Base-by-base conservation (phyloP, 768 basidiomycete genomes). In the Suillus ampliporus region DNA sequence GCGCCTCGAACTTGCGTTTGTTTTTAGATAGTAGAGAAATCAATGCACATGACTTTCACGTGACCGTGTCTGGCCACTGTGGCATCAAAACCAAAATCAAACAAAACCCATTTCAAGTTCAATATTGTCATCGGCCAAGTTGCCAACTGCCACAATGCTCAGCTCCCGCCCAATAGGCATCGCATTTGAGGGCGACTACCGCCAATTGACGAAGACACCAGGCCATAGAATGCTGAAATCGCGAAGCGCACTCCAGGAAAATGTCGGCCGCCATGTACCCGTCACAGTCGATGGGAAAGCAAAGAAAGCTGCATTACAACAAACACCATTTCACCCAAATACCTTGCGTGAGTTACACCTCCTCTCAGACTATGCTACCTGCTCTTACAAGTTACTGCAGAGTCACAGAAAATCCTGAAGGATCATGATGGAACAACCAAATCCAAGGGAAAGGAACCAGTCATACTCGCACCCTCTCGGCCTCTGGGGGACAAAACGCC, bases 401-500 rank as follows among this genome's bases (percentile, higher is more conserved):
- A 54, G 13, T 13, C 52, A 17, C 35, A 54, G 35, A 54, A 54
- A 35, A 37, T 23, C 21, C 35, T 21, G 8, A 54, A 54, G 14
- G 35, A 37, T 54, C 21, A 54, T 6, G 52, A 23, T 54, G 52
- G 21, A 37, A 15, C 52, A 37, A 54, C 21, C 9, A 54, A 54
- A 54, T 76, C 63, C 8, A 75, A 71, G 57, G 38, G 40, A 15
- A 71, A 64, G 61, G 71, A 66, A 44, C 67, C 74, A 19, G 28
- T 51, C 26, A 19, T 51, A 3, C 64, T 66, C 21, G 65, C 68
- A 17, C 21, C 53, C 60, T 38, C 68, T 73, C 83, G 86, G 14
- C 88, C 89, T 2, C 78, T 93, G 9, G 81, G 80, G 28, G 91
- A 93, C 77, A 92, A 90, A 75, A 93, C 91, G 1, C 91, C 91